Evolutionary conservation across 2,329 filamentous ascomycete species (phyloP).

Genomic region (Diaporthe batatas): DNA sequence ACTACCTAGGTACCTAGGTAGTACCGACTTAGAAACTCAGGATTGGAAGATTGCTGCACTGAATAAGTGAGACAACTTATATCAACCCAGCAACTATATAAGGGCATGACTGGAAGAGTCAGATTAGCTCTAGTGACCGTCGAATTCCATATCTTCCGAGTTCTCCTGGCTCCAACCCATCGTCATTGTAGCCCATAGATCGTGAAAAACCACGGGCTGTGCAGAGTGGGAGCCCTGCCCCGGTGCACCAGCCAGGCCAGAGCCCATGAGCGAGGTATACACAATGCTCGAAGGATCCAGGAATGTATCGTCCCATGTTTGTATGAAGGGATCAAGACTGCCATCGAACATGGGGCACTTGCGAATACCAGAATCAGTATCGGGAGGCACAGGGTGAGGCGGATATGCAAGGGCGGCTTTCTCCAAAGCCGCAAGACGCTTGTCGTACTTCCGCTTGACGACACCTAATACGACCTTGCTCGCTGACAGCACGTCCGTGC

Average conservation of each 20-base stretch:
- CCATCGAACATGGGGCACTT: conserved; percentile 67
- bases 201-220: conserved; percentile 53
- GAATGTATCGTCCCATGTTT: conserved; percentile 59
- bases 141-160: conserved; percentile 18
- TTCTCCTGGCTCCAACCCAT: conserved; percentile 56
- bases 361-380: conserved; percentile 42
- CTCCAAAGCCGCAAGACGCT: conserved; percentile 54
- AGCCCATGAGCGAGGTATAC: conserved; percentile 27
- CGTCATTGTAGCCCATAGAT: conserved; percentile 64
- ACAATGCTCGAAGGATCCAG: conserved; percentile 37
- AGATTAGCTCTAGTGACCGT: background rate
- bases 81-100: background rate
- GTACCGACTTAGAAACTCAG: background rate
- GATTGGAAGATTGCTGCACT: too few relatives aligned
- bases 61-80: background rate
- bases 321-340: conserved; percentile 60
- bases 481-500: conserved; percentile 59
- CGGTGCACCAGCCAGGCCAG: conserved; percentile 17
- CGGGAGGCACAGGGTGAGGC: conserved; percentile 38
- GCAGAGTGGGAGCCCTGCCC: conserved; percentile 24
- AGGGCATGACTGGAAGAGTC: background rate
- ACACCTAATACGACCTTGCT: conserved; percentile 61
- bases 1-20: too few relatives aligned
- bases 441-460: conserved; percentile 61
- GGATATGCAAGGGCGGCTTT: background rate